Evolutionary conservation across 306 rosid genomes (phyloP).

Genomic region (Pterocarpus santalinus): DNA sequence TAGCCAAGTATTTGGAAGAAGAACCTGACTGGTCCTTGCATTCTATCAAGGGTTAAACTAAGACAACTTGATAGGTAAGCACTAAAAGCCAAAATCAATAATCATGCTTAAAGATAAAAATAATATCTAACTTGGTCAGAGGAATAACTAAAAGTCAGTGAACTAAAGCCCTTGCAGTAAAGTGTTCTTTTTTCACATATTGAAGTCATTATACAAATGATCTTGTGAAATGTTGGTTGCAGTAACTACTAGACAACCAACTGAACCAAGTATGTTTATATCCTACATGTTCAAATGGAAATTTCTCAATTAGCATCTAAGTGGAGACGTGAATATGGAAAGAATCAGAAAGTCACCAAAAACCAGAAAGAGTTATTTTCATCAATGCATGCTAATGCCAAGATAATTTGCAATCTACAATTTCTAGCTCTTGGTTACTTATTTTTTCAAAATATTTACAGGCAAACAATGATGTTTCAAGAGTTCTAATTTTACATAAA

Average conservation of each 20-base stretch:
- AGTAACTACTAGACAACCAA: neutral
- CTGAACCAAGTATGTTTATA: constrained; percentile 14
- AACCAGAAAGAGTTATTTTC: neutral
- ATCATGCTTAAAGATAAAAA: neutral
- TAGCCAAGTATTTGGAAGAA: too few relatives aligned
- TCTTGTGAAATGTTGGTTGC: neutral
- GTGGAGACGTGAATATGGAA: neutral
- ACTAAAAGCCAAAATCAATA: neutral
- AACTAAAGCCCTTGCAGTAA: constrained; percentile 1
- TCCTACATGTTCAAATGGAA: neutral
- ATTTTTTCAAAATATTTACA: constrained; percentile 7
- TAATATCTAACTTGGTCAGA: constrained; percentile 14
- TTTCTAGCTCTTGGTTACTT: neutral
- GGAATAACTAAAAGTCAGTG: constrained; percentile 2
- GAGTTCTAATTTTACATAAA: constrained; percentile 2
- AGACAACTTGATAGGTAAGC: neutral
- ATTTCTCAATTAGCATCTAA: neutral
- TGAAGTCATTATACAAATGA: neutral
- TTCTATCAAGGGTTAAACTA: neutral
- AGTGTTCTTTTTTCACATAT: neutral
- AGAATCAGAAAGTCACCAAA: constrained; percentile 25
- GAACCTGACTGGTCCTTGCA: neutral
- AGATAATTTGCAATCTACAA: constrained; percentile 23
- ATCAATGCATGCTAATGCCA: neutral
- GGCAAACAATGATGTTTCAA: constrained; percentile 16